Percentiles rank a stretch among this genome's conserved stretches.
phyloP scores from a whole-genome alignment of 768 basidiomycete species.

The Tremella fuciformis region DNA sequence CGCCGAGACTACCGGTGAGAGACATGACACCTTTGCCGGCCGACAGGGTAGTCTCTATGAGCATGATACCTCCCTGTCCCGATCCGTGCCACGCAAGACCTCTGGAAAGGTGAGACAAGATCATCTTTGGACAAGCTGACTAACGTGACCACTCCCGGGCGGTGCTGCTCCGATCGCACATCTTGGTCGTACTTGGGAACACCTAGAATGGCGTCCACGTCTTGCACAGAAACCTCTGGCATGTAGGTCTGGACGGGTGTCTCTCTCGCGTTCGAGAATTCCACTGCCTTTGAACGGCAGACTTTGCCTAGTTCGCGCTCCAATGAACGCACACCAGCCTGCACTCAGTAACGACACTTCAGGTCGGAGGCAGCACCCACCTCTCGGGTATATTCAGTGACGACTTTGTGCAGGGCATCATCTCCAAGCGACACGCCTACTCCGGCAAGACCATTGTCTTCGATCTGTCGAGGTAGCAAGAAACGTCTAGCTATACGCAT shows the following conservation, averaged over 20 bases:
- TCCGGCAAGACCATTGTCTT: slow-evolving; percentile 68
- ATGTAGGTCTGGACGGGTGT: slow-evolving; percentile 56
- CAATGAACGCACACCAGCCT: slow-evolving; percentile 82
- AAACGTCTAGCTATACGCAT: slow-evolving; percentile 81
- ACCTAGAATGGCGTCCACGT: slow-evolving; percentile 81
- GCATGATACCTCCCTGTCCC: slow-evolving; percentile 55
- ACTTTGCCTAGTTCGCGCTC: slow-evolving; percentile 83
- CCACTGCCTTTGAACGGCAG: slow-evolving; percentile 87
- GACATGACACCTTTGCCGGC: slow-evolving; percentile 66
- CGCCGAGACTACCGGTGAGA: slow-evolving; percentile 79
- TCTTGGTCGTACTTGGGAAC: slow-evolving; percentile 75
- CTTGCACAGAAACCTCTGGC: slow-evolving; percentile 62
- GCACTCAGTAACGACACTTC: background rate
- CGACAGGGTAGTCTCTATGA: slow-evolving; percentile 78
- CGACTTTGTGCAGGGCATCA: slow-evolving; percentile 67
- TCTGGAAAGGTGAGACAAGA: slow-evolving; percentile 15
- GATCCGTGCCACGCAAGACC: slow-evolving; percentile 49
- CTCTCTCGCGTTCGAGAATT: slow-evolving; percentile 70
- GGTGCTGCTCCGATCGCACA: slow-evolving; percentile 70
- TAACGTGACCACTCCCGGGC: slow-evolving; percentile 64
- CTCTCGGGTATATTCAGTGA: slow-evolving; percentile 79
- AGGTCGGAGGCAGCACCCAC: slow-evolving; percentile 22
- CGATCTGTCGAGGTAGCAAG: slow-evolving; percentile 82
- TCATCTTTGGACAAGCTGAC: slow-evolving; percentile 2
- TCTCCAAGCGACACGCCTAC: slow-evolving; percentile 66